Conservation (phyloP, 208 protist genomes). For the Borovskyia barvae region DNA sequence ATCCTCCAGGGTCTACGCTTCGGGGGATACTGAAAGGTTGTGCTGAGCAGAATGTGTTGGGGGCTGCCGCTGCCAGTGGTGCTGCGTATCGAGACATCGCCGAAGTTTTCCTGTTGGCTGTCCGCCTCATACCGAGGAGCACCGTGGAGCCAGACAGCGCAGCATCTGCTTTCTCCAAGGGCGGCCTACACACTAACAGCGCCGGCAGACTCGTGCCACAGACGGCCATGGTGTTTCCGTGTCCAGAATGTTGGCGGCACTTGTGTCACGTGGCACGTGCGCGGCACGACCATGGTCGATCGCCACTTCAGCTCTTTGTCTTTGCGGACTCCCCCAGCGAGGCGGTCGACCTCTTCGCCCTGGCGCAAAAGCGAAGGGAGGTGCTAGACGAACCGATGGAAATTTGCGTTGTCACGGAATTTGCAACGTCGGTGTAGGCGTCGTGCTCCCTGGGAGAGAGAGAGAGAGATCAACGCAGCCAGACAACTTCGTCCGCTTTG, state of each 20-base stretch:
- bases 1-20: conserved; percentile 35
- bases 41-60: conserved; percentile 88
- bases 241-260: conserved; percentile 76
- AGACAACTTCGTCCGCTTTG: not conserved
- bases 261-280: conserved; percentile 45
- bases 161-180: not conserved
- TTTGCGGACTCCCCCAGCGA: conserved; percentile 3
- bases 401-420: conserved; percentile 13
- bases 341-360: conserved; percentile 9
- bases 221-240: conserved; percentile 50
- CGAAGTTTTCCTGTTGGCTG: conserved; percentile 50
- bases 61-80: conserved; percentile 68
- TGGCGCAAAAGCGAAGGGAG: conserved; percentile 20
- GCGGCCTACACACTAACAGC: not conserved
- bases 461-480: no score
- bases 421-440: no score
- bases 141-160: not conserved
- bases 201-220: not conserved
- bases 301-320: conserved; percentile 54
- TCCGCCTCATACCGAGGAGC: not conserved
- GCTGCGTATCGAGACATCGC: conserved; percentile 46
- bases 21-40: conserved; percentile 82
- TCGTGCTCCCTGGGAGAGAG: no score
- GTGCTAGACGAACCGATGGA: conserved; percentile 16
- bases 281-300: conserved; percentile 20